Base-by-base conservation (phyloP, 1,284 basidiomycete species). In the Boletus albobrunnescens region DNA sequence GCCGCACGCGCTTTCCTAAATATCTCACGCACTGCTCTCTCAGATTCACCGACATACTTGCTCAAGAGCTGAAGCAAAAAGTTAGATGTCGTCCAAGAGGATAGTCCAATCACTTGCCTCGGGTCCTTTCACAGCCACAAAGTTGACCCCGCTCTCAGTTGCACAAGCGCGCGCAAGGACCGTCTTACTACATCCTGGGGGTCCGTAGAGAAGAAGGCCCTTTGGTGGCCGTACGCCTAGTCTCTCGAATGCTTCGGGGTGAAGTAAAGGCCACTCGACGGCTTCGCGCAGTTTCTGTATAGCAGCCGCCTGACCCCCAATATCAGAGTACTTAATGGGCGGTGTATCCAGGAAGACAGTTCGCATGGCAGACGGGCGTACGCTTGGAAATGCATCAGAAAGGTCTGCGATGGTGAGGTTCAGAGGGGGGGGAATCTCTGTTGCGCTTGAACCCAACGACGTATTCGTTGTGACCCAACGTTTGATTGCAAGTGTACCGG, bases 31-130 rank as follows among this genome's bases (percentile, higher is more conserved):
- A 99, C 87, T 0, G 93, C 91, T 27, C 91, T 79, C 68, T 99
- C 96, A 1, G 92, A 96, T 69, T 99, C 96, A 33, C 96, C 96
- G 5, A 99, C 92, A 58, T 88, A 99, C 70, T 99, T 99, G 72
- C 89, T 98, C 47, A 98, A 70, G 1, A 98, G 77, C 91, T 95
- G 57, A 20, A 43, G 50, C 49, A 35, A 35, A 35, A 51, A 12
- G 51, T 49, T 30, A 40, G 41, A 35, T 13, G 32, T 48, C 28
- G n/a, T 36, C 7, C 17, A 14, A 16, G 16, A 19, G 2, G 30
- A n/a, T 6, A 39, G 16, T 41, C 3, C 22, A 20, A 26, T 24
- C 50, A 40, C 53, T 11, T 47, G 89, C 91, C 78, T 99, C 96
- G 0, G 95, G 93, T 0, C 96, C 96, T 67, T 97, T 97, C 48